Evolutionary conservation across 1,139 yeast genomes (phyloP).

Genomic region (Saccharomyces pastorianus): DNA sequence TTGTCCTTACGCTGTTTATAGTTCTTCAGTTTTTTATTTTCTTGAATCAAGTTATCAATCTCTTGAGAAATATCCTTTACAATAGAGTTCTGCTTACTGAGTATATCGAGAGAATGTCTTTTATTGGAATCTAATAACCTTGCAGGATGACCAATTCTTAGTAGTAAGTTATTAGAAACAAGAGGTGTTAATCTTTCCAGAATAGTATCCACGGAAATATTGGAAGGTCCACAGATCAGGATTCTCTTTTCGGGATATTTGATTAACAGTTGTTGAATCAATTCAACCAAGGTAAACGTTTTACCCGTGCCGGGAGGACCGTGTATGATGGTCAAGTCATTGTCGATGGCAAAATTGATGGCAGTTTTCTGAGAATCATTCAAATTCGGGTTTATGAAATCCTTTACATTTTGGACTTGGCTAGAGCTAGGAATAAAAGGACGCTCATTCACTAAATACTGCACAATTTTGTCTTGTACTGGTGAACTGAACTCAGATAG

Average conservation of each 20-base stretch:
- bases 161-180: conserved; percentile 45
- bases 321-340: conserved; percentile 52
- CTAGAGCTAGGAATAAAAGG: conserved; percentile 10
- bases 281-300: conserved; percentile 80
- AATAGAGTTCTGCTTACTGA: conserved; percentile 50
- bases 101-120: conserved; percentile 68
- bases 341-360: conserved; percentile 41
- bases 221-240: conserved; percentile 90
- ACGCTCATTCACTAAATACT: conserved; percentile 19
- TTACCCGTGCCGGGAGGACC: conserved; percentile 82
- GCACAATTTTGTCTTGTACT: conserved; percentile 29
- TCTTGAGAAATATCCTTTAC: conserved; percentile 64
- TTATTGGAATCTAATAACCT: conserved; percentile 57
- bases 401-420: conserved; percentile 3
- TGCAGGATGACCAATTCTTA: conserved; percentile 92
- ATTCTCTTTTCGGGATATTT: conserved; percentile 50
- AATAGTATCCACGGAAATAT: conserved; percentile 89
- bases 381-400: conserved; percentile 44
- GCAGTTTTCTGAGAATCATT: conserved; percentile 72
- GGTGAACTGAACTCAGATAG: conserved; percentile 40
- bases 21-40: conserved; percentile 56
- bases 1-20: conserved; percentile 58
- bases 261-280: conserved; percentile 62
- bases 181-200: conserved; percentile 61
- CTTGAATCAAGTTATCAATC: conserved; percentile 50